A percentile compares a stretch with the other conserved stretches of the same genome.
Conservation (phyloP, 2,329 filamentous ascomycete genomes). For the Cephalotrichum gorgonifer region DNA sequence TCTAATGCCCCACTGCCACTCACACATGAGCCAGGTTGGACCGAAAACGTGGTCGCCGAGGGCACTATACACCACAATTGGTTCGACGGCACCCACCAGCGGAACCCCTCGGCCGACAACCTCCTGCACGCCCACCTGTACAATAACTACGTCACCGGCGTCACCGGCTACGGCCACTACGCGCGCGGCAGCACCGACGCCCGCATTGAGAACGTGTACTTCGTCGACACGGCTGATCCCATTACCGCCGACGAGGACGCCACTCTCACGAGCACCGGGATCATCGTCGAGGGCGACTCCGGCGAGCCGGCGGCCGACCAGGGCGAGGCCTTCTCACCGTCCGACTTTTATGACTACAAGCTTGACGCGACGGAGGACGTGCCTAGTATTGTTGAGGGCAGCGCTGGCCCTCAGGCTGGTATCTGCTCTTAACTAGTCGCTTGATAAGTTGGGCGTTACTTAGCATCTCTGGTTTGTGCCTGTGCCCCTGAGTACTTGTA, state of each 20-base stretch:
- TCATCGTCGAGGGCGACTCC: slow-evolving; percentile 8
- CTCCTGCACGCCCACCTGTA: slow-evolving; percentile 15
- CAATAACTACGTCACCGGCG: slow-evolving; percentile 15
- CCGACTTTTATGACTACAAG: slow-evolving; percentile 9
- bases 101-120: slow-evolving; percentile 16
- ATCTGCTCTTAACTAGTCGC: slow-evolving; percentile 9
- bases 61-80: slow-evolving; percentile 16
- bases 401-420: slow-evolving; percentile 13
- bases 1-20: too few relatives aligned
- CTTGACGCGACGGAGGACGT: slow-evolving; percentile 12
- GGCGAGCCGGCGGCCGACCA: slow-evolving; percentile 8
- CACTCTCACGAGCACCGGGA: slow-evolving; percentile 8
- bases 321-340: slow-evolving; percentile 8
- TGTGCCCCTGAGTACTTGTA: background rate
- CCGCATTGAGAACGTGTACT: slow-evolving; percentile 16
- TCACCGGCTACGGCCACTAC: slow-evolving; percentile 15
- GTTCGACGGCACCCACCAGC: slow-evolving; percentile 14
- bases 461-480: background rate
- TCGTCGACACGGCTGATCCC: slow-evolving; percentile 13
- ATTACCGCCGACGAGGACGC: slow-evolving; percentile 10
- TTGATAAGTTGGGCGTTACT: background rate
- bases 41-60: slow-evolving; percentile 13
- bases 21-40: slow-evolving; percentile 12
- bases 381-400: slow-evolving; percentile 10
- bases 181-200: slow-evolving; percentile 13